Evolutionary conservation across 78 protist genomes (phyloP), one percentile per base, ranked within the genome.

Genomic region (Speleostelium caveatum): DNA sequence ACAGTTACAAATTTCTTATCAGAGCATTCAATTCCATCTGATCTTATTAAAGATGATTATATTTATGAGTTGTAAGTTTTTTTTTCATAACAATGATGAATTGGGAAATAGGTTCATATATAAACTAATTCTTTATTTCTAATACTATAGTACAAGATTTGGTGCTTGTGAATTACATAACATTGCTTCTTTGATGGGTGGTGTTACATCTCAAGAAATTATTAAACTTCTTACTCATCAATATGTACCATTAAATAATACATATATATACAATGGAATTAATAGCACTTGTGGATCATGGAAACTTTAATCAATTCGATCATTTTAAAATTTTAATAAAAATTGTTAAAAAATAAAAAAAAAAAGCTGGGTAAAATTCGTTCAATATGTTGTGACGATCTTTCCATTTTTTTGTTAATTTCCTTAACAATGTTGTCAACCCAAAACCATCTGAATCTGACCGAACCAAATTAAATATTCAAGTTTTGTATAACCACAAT

Each of bases 141-240:
- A 32, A 26, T 24, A n/a, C n/a, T 65, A 45, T 28, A 83, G 90
- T 33, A 17, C 24, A 24, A 68, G 93, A 49, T 96, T 39, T 41
- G 97, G 96, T 36, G 94, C 61, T 2, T 45, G 66, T 30, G 98
- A 96, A 83, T n/a, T 96, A 59, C 98, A 96, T 75, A 62, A 55
- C 17, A 49, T 96, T 28, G 88, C 97, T 10, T 93, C 98, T 3
- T 58, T 94, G 39, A 33, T 96, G 49, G 98, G 98, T n/a, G 98
- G 98, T 65, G 58, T 96, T 10, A 93, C 86, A 6, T 72, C 96
- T 30, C 96, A 94, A 68, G 98, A 96, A 71, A 86, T 92, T 32
- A 73, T 94, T 92, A 96, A 96, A 88, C 45, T 95, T 21, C 36
- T 95, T 49, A 92, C 94, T 26, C 91, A 66, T 35, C 97, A 95